Conservation (phyloP, 768 basidiomycete species). For the Pholiota microspora region DNA sequence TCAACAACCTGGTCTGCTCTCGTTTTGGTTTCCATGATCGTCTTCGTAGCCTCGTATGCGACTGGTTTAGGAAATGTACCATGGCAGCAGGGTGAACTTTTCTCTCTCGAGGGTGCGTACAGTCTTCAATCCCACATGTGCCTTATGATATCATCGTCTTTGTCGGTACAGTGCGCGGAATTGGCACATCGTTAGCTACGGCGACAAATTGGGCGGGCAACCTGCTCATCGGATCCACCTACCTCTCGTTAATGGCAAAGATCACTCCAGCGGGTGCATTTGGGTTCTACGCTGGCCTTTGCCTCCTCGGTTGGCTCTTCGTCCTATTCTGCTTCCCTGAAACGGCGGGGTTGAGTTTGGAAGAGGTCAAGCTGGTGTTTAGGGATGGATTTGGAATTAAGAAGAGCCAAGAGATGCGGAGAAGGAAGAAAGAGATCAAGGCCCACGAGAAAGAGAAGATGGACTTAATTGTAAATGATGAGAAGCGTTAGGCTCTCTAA, state of each 20-base stretch:
- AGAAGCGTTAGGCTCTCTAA: background rate
- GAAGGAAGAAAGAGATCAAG: conserved; percentile 42
- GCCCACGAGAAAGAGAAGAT: conserved; percentile 24
- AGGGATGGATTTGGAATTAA: conserved; percentile 60
- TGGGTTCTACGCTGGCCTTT: conserved; percentile 74
- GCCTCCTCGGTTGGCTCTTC: conserved; percentile 68
- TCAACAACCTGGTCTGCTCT: conserved; percentile 61
- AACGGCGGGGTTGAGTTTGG: conserved; percentile 70
- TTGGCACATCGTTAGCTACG: conserved; percentile 73
- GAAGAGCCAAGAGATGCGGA: conserved; percentile 51
- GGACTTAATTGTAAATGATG: background rate
- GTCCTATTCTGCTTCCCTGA: conserved; percentile 74
- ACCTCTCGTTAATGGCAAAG: conserved; percentile 71
- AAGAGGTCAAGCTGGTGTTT: conserved; percentile 66
- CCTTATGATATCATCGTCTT: background rate
- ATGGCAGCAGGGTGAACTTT: conserved; percentile 87
- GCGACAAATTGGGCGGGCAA: conserved; percentile 80
- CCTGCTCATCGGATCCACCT: conserved; percentile 75
- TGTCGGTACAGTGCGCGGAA: conserved; percentile 65
- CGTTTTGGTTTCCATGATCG: conserved; percentile 78
- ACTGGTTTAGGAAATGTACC: conserved; percentile 79
- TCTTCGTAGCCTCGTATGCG: conserved; percentile 82
- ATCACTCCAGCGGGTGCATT: conserved; percentile 78
- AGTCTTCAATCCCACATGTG: background rate
- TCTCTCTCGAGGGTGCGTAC: conserved; percentile 63